phyloP scores from a whole-genome alignment of 2,329 filamentous ascomycete species.

The Arachnomyces sp. region DNA sequence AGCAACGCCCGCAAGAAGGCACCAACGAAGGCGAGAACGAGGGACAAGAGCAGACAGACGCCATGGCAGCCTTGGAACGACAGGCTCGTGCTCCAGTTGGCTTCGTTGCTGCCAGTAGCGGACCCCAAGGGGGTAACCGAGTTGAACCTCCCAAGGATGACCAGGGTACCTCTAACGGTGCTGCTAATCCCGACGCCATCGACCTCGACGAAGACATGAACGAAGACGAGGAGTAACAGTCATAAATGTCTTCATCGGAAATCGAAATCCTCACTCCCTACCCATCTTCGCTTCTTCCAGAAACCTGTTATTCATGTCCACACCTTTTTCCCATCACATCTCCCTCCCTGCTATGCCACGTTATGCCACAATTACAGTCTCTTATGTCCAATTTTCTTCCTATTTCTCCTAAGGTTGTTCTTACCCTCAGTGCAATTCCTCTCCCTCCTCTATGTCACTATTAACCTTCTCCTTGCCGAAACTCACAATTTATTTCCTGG shows the following conservation, averaged over 20 bases:
- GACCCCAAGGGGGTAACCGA: conserved; percentile 55
- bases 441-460: no score
- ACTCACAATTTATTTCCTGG: no score
- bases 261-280: not conserved
- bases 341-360: not conserved
- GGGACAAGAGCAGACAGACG: conserved; percentile 52
- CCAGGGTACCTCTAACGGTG: conserved; percentile 28
- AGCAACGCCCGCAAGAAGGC: conserved; percentile 43
- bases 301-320: conserved; percentile 60
- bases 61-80: conserved; percentile 81
- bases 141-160: conserved; percentile 30
- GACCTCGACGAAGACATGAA: conserved; percentile 59
- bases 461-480: no score
- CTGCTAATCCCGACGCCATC: conserved; percentile 77
- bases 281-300: not conserved
- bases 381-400: no score
- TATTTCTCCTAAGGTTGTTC: no score
- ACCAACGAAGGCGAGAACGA: conserved; percentile 34
- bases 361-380: not conserved
- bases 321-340: conserved; percentile 31
- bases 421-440: no score
- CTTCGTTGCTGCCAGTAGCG: conserved; percentile 80
- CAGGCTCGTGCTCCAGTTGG: conserved; percentile 82
- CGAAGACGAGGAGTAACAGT: conserved; percentile 25
- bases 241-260: not conserved